Base-by-base conservation (phyloP, 2,329 filamentous ascomycete genomes). In the Aotearoamyces nothofagi region DNA sequence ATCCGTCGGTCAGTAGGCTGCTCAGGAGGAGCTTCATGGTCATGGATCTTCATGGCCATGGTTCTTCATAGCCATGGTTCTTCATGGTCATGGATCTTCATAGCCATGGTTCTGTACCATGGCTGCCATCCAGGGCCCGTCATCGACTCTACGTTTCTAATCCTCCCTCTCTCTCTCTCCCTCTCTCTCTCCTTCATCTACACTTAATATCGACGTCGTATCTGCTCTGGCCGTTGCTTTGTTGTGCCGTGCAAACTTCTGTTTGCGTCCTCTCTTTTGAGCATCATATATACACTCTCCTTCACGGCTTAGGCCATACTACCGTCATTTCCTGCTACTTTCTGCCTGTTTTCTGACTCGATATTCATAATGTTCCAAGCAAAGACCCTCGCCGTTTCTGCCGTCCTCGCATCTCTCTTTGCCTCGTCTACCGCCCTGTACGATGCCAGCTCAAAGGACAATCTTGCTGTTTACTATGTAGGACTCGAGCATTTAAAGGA, bases 401-500 rank as follows among this genome's bases (percentile, higher is more conserved):
- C 42, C 30, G 38, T 39, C 16, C 36, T 47, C n/a, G n/a, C n/a
- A n/a, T n/a, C 30, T 39, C 37, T 16, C 25, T 48, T 39, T 29
- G 37, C 39, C 24, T 29, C 36, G 20, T 23, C 34, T 9, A 19
- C 19, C 26, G 36, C 48, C 30, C 23, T 33, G 14, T 56, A 55
- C 34, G 41, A 47, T 31, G 37, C 45, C 16, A 37, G 29, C 4
- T 50, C 50, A 1, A 52, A 53, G 29, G 46, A 45, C 22, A 60
- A 60, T 35, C 45, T 59, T 17, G 56, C 47, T 5, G 46, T 58
- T 4, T 61, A 60, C 36, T 61, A 53, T 40, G 56, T 58, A 46
- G 33, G 44, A 19, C 16, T n/a, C 10, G 15, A 11, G 9, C 22
- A 17, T 15, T 20, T 15, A 9, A 13, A 19, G n/a, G 5, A 24